Base-by-base conservation (phyloP, 1,139 yeast genomes). In the Debaryomyces sp. region DNA sequence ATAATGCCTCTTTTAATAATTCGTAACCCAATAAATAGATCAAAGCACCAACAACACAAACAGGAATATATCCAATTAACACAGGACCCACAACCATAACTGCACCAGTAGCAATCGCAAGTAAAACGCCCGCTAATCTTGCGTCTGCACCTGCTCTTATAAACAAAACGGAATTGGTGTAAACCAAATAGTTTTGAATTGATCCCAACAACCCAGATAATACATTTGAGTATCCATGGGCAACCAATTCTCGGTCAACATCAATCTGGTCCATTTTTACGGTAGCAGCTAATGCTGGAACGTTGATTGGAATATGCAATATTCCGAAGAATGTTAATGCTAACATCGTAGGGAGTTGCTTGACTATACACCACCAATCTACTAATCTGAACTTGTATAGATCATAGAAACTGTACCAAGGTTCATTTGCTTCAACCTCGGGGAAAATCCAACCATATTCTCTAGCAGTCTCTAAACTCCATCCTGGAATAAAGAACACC, bases 321-420 rank as follows among this genome's bases (percentile, higher is more conserved):
- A 94, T 87, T 5, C 99, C 99, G 61, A 94, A 94, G 64, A 94
- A 94, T 0, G 99, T 92, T 54, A 94, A 73, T 0, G 99, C 99
- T 53, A 94, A 72, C 97, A 94, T 94, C 4, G 96, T 87, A 6
- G 99, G 99, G 13, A 91, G 54, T 58, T 92, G 90, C 49, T 79
- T 74, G 2, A 84, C 49, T 33, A 94, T 77, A 30, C 87, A 78
- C 56, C 73, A 62, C 92, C 96, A 89, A 63, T 89, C 84, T 13
- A 91, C 95, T 43, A 80, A 66, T 6, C 70, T 67, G 61, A 91
- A 85, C 56, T 88, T 78, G 68, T 89, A 94, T 32, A 87, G 73
- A 35, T 75, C 70, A 67, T 92, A 94, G 62, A 91, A 91, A 29
- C 82, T 79, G 66, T 88, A 94, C 99, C 99, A 94, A 4, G 96